Conservation (phyloP, 2,329 filamentous ascomycete genomes). For the Rhytidhysteron rufulum region DNA sequence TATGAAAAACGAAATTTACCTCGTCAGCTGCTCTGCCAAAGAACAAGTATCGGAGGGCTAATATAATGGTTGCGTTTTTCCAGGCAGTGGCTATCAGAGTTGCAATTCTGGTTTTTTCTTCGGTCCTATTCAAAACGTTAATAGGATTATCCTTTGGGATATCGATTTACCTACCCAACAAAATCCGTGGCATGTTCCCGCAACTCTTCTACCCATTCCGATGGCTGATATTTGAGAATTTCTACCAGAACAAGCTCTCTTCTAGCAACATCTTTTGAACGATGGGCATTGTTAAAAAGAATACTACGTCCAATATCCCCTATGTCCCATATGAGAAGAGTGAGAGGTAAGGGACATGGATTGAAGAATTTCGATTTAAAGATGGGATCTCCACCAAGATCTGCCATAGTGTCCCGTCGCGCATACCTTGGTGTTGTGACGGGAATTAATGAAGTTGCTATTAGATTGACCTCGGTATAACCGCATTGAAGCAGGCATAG, state of each 20-base stretch:
- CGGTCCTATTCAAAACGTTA: neutral
- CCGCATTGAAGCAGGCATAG: slow-evolving; percentile 9
- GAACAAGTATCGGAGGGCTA: slow-evolving; percentile 17
- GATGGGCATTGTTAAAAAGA: slow-evolving; percentile 3
- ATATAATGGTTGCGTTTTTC: slow-evolving; percentile 16
- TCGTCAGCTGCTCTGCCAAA: slow-evolving; percentile 15
- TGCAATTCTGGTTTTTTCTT: slow-evolving; percentile 4
- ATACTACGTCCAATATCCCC: slow-evolving; percentile 12
- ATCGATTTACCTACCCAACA: slow-evolving; percentile 7
- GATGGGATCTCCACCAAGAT: slow-evolving; percentile 9
- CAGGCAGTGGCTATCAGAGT: slow-evolving; percentile 8
- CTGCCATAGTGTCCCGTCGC: slow-evolving; percentile 13
- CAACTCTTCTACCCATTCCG: neutral
- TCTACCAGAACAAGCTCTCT: slow-evolving; percentile 7
- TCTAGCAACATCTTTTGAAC: slow-evolving; percentile 10
- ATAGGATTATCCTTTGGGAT: neutral
- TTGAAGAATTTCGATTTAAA: slow-evolving; percentile 12
- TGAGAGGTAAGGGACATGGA: slow-evolving; percentile 11
- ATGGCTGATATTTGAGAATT: neutral
- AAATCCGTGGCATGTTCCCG: slow-evolving; percentile 8
- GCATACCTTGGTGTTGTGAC: slow-evolving; percentile 10
- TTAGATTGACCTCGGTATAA: slow-evolving; percentile 16
- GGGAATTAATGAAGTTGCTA: slow-evolving; percentile 10
- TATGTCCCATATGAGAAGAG: slow-evolving; percentile 14
- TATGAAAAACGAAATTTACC: too few species aligned